phyloP scores from a whole-genome alignment of 1,284 basidiomycete species.

The Lignosus rhinocerotis region DNA sequence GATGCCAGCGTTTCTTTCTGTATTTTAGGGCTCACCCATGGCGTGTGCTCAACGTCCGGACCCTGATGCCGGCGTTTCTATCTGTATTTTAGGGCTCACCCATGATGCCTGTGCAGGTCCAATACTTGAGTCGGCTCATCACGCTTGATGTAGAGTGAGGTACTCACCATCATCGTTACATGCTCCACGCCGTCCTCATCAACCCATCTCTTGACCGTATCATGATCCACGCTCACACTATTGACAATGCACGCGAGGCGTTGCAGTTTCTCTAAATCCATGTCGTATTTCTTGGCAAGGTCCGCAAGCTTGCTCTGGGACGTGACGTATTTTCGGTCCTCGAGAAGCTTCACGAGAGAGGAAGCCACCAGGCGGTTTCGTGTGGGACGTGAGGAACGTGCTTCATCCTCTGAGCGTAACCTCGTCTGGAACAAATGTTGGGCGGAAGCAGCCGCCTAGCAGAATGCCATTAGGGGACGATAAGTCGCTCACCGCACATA shows the following conservation, averaged over 20 bases:
- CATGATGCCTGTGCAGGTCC: constrained; percentile 23
- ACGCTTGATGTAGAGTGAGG: not conserved
- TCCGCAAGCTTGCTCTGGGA: constrained; percentile 46
- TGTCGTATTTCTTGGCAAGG: constrained; percentile 55
- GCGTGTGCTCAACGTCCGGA: not conserved
- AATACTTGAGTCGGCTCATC: not conserved
- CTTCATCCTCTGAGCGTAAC: constrained; percentile 55
- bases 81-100: constrained; percentile 20
- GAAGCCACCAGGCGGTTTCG: constrained; percentile 57
- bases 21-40: constrained; percentile 25
- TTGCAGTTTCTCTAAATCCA: constrained; percentile 59
- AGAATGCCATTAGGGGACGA: too few relatives aligned
- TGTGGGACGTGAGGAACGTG: constrained; percentile 39
- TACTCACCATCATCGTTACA: constrained; percentile 56
- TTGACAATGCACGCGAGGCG: constrained; percentile 64
- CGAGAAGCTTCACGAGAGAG: constrained; percentile 62
- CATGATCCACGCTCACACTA: constrained; percentile 65
- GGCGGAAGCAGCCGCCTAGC: constrained; percentile 37
- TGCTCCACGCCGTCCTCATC: constrained; percentile 62
- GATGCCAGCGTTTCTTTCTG: constrained; percentile 3
- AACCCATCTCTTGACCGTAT: constrained; percentile 46
- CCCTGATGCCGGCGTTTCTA: constrained; percentile 3
- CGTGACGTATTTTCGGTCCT: constrained; percentile 59
- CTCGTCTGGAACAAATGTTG: constrained; percentile 53
- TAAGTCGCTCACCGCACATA: not conserved